Percentiles rank a stretch among this genome's conserved stretches.
Evolutionary conservation across 2,329 filamentous ascomycete genomes (phyloP).

Genomic region (Colletotrichum sojae): DNA sequence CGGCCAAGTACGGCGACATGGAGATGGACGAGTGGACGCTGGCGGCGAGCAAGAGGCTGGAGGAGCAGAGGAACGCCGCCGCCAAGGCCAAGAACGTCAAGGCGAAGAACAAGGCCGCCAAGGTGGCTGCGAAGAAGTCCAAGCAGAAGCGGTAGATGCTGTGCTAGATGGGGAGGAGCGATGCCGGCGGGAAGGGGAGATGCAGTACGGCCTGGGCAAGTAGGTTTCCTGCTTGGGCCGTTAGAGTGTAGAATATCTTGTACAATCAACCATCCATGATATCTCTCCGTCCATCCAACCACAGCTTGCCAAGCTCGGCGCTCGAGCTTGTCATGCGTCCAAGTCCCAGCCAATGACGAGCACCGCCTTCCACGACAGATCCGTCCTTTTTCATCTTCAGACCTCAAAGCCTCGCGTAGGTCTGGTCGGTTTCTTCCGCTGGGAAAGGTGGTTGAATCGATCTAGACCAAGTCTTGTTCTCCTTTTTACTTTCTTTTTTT

Average conservation of each 20-base stretch:
- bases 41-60: slow-evolving; percentile 45
- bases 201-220: slow-evolving; percentile 3
- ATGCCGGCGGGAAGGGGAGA: too few relatives aligned
- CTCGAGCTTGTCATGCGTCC: too few relatives aligned
- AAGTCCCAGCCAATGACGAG: too few relatives aligned
- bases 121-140: slow-evolving; percentile 51
- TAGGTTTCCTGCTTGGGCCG: slow-evolving; percentile 8
- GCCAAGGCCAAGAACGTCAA: slow-evolving; percentile 47
- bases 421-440: neutral
- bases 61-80: slow-evolving; percentile 46
- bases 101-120: slow-evolving; percentile 56
- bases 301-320: too few relatives aligned
- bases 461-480: neutral
- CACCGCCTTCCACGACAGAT: too few relatives aligned
- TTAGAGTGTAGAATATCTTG: slow-evolving; percentile 39
- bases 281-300: neutral
- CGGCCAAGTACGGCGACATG: slow-evolving; percentile 46
- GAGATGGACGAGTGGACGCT: slow-evolving; percentile 47
- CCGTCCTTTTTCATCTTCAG: too few relatives aligned
- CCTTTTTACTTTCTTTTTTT: slow-evolving; percentile 6
- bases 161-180: neutral
- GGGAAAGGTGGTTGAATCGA: neutral
- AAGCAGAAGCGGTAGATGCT: slow-evolving; percentile 48
- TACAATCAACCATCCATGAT: slow-evolving; percentile 35
- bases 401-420: too few relatives aligned